These are phyloP conservation scores for Penicillium silybi DNA, from an alignment of 495 filamentous ascomycete species.

Conservation along the genomic window DNA sequence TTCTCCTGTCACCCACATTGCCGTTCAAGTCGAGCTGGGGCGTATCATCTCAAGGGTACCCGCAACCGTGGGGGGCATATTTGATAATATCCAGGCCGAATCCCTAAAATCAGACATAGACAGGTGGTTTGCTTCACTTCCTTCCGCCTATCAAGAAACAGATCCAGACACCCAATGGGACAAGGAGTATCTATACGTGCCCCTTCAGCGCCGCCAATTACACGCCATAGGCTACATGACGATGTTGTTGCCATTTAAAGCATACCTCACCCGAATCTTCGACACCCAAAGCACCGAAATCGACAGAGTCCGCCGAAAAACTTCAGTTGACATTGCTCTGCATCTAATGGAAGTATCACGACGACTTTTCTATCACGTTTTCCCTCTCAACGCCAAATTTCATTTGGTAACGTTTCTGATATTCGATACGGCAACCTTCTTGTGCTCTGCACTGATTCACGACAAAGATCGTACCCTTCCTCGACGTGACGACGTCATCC, in stretches of 20 bases:
- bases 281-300: constrained; percentile 16
- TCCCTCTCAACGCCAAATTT: constrained; percentile 45
- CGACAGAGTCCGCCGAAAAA: constrained; percentile 27
- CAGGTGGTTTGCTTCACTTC: constrained; percentile 39
- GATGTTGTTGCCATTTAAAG: constrained; percentile 41
- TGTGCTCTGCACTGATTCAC: constrained; percentile 50
- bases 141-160: constrained; percentile 34
- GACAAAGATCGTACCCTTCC: constrained; percentile 40
- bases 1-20: constrained; percentile 23
- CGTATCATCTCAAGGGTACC: constrained; percentile 14
- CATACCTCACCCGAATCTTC: constrained; percentile 32
- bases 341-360: constrained; percentile 39
- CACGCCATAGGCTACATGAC: constrained; percentile 46
- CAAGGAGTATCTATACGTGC: constrained; percentile 33
- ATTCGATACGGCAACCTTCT: constrained; percentile 47
- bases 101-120: constrained; percentile 29
- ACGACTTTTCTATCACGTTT: constrained; percentile 37
- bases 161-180: constrained; percentile 46
- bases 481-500: constrained; percentile 36
- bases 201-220: constrained; percentile 47
- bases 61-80: constrained; percentile 2
- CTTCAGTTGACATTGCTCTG: constrained; percentile 39
- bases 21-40: constrained; percentile 22
- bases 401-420: constrained; percentile 50
- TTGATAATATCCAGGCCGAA: constrained; percentile 10